Percentiles rank a stretch among this genome's conserved stretches.
phyloP scores from a whole-genome alignment of 2,329 filamentous ascomycete genomes.

The Lachnellula arida region DNA sequence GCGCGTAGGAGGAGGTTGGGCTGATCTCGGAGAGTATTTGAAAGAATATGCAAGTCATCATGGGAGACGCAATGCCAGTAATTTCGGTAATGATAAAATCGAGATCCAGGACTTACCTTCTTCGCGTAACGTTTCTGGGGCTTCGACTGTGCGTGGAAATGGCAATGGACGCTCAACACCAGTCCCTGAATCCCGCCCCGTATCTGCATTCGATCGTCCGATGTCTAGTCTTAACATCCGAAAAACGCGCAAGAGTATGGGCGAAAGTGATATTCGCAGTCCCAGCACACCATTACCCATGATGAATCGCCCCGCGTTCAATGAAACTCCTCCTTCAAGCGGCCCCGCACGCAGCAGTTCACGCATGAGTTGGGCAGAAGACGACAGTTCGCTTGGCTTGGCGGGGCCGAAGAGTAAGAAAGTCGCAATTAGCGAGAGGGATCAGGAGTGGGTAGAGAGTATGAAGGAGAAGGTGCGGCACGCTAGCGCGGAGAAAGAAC shows the following conservation, averaged over 20 bases:
- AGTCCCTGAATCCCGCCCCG: conserved; percentile 16
- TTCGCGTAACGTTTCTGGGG: conserved; percentile 30
- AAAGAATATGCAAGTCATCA: conserved; percentile 92
- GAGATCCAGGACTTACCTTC: conserved; percentile 51
- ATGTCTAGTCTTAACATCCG: conserved; percentile 25
- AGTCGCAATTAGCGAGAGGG: conserved; percentile 65
- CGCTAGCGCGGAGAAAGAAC: conserved; percentile 56
- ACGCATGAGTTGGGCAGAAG: conserved; percentile 52
- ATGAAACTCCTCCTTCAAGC: conserved; percentile 13
- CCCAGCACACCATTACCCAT: conserved; percentile 24
- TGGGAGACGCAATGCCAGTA: conserved; percentile 57
- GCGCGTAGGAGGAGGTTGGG: conserved; percentile 96
- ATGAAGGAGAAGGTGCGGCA: conserved; percentile 75
- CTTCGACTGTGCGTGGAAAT: conserved; percentile 20
- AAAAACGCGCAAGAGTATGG: conserved; percentile 26
- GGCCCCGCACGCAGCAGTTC: conserved; percentile 31
- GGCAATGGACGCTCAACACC: conserved; percentile 38
- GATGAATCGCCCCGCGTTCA: conserved; percentile 4
- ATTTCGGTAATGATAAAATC: conserved; percentile 48
- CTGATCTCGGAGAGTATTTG: conserved; percentile 90
- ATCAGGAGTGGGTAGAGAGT: conserved; percentile 74
- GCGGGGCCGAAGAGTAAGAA: conserved; percentile 65
- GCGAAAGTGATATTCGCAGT: conserved; percentile 14
- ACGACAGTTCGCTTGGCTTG: conserved; percentile 58
- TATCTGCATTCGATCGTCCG: conserved; percentile 23